Conservation (phyloP, 257 asterid genomes). For the Petunia secreta region DNA sequence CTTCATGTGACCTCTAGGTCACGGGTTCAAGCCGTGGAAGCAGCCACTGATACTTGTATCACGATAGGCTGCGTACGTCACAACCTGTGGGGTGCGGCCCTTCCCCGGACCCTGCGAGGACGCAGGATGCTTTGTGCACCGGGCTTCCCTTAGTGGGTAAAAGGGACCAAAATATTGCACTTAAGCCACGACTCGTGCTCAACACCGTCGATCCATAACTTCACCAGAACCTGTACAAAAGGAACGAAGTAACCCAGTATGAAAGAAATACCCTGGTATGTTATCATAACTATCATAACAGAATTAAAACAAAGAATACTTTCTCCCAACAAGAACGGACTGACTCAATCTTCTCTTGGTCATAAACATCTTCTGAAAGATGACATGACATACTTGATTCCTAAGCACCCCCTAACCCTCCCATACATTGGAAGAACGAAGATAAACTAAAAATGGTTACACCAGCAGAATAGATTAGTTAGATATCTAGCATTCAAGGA, state of each 20-base stretch:
- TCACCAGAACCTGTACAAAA: conserved; percentile 24
- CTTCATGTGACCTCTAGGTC: too few relatives aligned
- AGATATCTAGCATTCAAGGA: too few relatives aligned
- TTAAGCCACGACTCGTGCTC: conserved; percentile 26
- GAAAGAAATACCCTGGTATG: neutral
- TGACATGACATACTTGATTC: neutral
- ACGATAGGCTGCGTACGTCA: too few relatives aligned
- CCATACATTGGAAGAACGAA: too few relatives aligned
- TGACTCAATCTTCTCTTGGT: neutral
- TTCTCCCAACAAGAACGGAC: neutral
- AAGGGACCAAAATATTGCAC: conserved; percentile 24
- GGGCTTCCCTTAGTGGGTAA: too few relatives aligned
- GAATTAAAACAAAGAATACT: neutral
- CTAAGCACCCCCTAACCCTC: neutral
- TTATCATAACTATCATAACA: neutral
- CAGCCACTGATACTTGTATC: too few relatives aligned
- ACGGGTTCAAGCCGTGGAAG: too few relatives aligned
- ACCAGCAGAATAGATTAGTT: too few relatives aligned
- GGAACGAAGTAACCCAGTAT: conserved; percentile 8
- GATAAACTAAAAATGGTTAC: too few relatives aligned
- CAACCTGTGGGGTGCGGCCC: too few relatives aligned
- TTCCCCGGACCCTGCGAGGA: too few relatives aligned
- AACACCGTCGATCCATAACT: conserved; percentile 26
- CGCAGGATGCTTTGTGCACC: too few relatives aligned
- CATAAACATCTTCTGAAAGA: conserved; percentile 18